A percentile compares a stretch with the other conserved stretches of the same genome.
phyloP scores from a whole-genome alignment of 331 rosid genomes.

The Arachis monticola region DNA sequence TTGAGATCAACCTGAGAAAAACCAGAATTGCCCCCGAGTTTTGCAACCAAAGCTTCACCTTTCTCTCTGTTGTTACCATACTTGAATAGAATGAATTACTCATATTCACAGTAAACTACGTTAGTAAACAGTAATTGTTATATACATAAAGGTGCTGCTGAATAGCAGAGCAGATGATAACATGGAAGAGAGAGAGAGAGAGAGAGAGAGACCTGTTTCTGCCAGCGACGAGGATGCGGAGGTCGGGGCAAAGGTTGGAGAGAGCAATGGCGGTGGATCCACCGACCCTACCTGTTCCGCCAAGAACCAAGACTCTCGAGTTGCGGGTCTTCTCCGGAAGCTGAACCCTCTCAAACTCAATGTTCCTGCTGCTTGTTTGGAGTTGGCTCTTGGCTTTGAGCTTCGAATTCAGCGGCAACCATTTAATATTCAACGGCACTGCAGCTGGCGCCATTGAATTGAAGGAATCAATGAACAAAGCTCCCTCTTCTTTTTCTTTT shows the following conservation, averaged over 20 bases:
- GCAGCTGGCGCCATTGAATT: constrained; percentile 50
- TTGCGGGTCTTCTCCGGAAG: constrained; percentile 62
- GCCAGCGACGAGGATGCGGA: constrained; percentile 69
- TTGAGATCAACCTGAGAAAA: constrained; percentile 67
- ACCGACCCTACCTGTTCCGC: constrained; percentile 97
- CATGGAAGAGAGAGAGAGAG: neutral
- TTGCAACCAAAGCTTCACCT: constrained; percentile 66
- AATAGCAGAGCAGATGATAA: too few species aligned
- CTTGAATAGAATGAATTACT: too few species aligned
- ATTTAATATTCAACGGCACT: constrained; percentile 40
- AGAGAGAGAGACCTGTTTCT: constrained; percentile 64
- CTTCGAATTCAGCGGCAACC: constrained; percentile 11
- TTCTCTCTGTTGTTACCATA: constrained; percentile 60
- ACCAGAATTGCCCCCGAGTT: constrained; percentile 64
- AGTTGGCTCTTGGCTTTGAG: constrained; percentile 8
- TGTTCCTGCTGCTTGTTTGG: constrained; percentile 13
- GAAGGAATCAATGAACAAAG: neutral
- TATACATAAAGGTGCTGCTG: too few species aligned
- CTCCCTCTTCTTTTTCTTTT: neutral
- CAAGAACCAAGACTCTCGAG: constrained; percentile 77
- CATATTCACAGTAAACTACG: too few species aligned
- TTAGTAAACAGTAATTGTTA: too few species aligned
- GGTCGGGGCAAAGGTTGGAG: constrained; percentile 77
- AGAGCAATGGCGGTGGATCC: constrained; percentile 88
- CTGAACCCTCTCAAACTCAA: constrained; percentile 34